phyloP scores from a whole-genome alignment of 2,329 filamentous ascomycete genomes.

The Penicillium oxalicum region DNA sequence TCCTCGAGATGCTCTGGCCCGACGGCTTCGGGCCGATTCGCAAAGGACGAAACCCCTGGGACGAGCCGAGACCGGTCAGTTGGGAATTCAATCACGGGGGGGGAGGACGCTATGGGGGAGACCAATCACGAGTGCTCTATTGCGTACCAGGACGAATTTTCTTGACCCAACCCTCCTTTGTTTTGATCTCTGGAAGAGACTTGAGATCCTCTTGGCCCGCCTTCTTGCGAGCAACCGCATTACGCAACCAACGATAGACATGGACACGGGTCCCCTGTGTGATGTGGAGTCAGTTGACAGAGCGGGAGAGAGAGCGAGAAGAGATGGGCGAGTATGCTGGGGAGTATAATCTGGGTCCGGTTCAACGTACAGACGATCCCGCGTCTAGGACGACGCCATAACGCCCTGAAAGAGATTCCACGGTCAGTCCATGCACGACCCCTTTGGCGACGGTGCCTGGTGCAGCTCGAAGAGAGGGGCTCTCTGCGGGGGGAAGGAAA shows the following conservation, averaged over 20 bases:
- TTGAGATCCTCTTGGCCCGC: conserved; percentile 56
- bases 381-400: conserved; percentile 97
- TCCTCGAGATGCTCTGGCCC: conserved; percentile 74
- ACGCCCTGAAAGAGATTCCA: conserved; percentile 41
- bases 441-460: not conserved
- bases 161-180: conserved; percentile 81
- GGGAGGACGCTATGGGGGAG: not conserved
- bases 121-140: not conserved
- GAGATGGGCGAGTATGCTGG: too few relatives aligned
- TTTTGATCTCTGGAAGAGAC: conserved; percentile 71
- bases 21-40: conserved; percentile 66
- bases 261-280: conserved; percentile 78
- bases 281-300: conserved; percentile 6
- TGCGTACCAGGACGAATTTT: conserved; percentile 78
- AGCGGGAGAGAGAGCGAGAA: not conserved
- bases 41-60: conserved; percentile 73
- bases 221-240: conserved; percentile 58
- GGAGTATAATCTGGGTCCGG: not conserved
- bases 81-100: not conserved
- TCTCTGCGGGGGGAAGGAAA: not conserved
- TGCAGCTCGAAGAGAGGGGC: too few relatives aligned
- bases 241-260: conserved; percentile 88
- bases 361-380: conserved; percentile 67
- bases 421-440: conserved; percentile 1
- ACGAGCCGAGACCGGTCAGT: conserved; percentile 3